Conservation (phyloP, 2,329 filamentous ascomycete species). For the Fusarium mundagurra region DNA sequence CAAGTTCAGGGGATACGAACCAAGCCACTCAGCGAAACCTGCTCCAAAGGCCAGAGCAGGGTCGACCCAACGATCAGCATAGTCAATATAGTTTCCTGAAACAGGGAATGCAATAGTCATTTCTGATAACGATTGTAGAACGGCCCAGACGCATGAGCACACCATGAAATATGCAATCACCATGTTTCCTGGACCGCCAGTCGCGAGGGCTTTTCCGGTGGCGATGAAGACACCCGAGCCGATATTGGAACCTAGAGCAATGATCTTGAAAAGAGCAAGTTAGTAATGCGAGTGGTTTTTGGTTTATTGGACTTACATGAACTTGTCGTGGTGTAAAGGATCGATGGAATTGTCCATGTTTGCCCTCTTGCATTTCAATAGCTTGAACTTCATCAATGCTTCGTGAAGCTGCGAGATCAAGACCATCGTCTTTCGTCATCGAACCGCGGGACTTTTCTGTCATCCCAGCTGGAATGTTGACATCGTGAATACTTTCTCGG, state of each 20-base stretch:
- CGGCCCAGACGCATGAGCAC: slow-evolving; percentile 30
- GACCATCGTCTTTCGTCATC: slow-evolving; percentile 14
- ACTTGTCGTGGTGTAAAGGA: slow-evolving; percentile 34
- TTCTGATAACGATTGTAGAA: slow-evolving; percentile 28
- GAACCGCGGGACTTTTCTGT: slow-evolving; percentile 15
- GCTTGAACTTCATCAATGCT: slow-evolving; percentile 15
- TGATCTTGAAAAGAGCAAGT: neutral
- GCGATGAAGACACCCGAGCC: slow-evolving; percentile 34
- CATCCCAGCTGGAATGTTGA: neutral
- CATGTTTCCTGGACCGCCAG: slow-evolving; percentile 32
- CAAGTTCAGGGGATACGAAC: neutral
- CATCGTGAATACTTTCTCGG: slow-evolving; percentile 14
- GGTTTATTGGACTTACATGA: slow-evolving; percentile 12
- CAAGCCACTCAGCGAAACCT: slow-evolving; percentile 37
- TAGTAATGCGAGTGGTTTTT: neutral
- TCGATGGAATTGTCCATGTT: slow-evolving; percentile 33
- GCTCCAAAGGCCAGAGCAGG: slow-evolving; percentile 34
- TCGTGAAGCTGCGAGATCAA: neutral
- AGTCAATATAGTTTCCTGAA: slow-evolving; percentile 36
- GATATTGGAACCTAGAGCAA: slow-evolving; percentile 32
- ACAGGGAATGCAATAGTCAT: slow-evolving; percentile 34
- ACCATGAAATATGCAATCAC: slow-evolving; percentile 32
- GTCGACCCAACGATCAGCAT: slow-evolving; percentile 33
- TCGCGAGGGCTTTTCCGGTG: slow-evolving; percentile 28
- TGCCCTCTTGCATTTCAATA: slow-evolving; percentile 13